A percentile compares a stretch with the other conserved stretches of the same genome.
These are phyloP conservation scores for Paradendryphiella salina DNA, from an alignment of 2,329 filamentous ascomycete genomes.

Conservation along the genomic window DNA sequence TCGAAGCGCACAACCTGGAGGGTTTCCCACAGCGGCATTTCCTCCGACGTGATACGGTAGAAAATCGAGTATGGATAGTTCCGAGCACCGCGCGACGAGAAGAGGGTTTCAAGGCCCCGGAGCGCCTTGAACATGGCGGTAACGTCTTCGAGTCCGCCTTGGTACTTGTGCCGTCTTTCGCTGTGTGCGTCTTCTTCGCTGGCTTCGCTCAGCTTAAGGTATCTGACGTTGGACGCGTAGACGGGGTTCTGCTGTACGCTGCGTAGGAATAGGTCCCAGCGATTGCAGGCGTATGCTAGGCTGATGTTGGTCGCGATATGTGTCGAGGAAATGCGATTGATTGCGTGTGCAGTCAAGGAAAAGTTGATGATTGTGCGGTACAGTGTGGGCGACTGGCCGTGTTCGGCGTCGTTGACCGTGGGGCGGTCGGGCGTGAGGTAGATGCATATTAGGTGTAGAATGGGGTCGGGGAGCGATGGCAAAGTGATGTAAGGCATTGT, in stretches of 20 bases:
- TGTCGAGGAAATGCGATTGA: slow-evolving; percentile 8
- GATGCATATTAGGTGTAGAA: slow-evolving; percentile 11
- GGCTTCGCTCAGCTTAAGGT: slow-evolving; percentile 3
- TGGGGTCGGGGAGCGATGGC: slow-evolving; percentile 7
- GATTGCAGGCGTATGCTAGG: neutral
- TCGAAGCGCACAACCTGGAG: neutral
- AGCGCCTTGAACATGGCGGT: slow-evolving; percentile 3
- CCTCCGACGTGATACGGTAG: neutral
- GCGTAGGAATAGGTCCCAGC: slow-evolving; percentile 9
- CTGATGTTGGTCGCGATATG: slow-evolving; percentile 12
- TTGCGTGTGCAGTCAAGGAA: slow-evolving; percentile 7
- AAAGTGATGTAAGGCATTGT: slow-evolving; percentile 1
- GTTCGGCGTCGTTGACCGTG: slow-evolving; percentile 6
- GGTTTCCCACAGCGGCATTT: slow-evolving; percentile 5
- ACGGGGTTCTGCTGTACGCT: neutral
- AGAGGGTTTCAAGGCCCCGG: neutral
- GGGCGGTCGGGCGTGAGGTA: slow-evolving; percentile 8
- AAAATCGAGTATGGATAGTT: neutral
- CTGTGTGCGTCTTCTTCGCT: neutral
- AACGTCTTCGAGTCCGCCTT: neutral
- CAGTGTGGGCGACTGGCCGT: slow-evolving; percentile 7
- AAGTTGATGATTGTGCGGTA: slow-evolving; percentile 13
- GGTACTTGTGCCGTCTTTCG: neutral
- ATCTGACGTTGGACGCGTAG: slow-evolving; percentile 10
- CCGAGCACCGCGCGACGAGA: neutral